Conservation (phyloP, 2,329 filamentous ascomycete genomes). For the Furcasterigmium furcatum region DNA sequence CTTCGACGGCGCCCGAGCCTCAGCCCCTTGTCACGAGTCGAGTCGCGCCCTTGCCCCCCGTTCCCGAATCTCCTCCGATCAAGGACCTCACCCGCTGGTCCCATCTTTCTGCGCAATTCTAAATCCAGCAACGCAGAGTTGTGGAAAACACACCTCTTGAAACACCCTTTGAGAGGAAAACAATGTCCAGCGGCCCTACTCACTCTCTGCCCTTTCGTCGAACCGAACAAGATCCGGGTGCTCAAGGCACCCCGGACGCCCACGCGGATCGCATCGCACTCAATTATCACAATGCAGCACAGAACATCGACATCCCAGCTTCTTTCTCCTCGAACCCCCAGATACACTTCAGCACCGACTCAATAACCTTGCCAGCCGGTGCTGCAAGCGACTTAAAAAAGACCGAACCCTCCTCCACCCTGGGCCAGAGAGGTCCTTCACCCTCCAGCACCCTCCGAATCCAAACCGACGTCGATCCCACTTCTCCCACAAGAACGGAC, state of each 20-base stretch:
- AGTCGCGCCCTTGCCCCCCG: neutral
- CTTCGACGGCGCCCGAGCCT: neutral
- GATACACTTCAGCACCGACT: constrained; percentile 21
- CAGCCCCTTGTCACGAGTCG: neutral
- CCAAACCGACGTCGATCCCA: constrained; percentile 29
- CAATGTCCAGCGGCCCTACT: constrained; percentile 13
- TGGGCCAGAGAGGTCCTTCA: constrained; percentile 25
- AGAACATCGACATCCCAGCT: constrained; percentile 7
- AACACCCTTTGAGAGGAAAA: constrained; percentile 1
- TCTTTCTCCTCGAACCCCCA: constrained; percentile 17
- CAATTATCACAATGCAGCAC: constrained; percentile 11
- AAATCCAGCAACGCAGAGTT: too few species aligned
- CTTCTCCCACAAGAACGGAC: constrained; percentile 21
- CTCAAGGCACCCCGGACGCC: constrained; percentile 5
- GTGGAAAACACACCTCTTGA: neutral
- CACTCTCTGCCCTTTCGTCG: constrained; percentile 10
- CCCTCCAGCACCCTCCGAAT: constrained; percentile 27
- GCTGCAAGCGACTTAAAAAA: constrained; percentile 13
- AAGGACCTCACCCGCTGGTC: too few species aligned
- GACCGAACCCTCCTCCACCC: constrained; percentile 9
- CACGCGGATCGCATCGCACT: constrained; percentile 8
- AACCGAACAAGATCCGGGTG: neutral
- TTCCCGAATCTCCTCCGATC: constrained; percentile 1
- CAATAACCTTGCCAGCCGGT: constrained; percentile 7
- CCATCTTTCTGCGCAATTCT: too few species aligned